Base-by-base conservation (phyloP, 2,329 filamentous ascomycete genomes). In the Polytolypa hystricis region DNA sequence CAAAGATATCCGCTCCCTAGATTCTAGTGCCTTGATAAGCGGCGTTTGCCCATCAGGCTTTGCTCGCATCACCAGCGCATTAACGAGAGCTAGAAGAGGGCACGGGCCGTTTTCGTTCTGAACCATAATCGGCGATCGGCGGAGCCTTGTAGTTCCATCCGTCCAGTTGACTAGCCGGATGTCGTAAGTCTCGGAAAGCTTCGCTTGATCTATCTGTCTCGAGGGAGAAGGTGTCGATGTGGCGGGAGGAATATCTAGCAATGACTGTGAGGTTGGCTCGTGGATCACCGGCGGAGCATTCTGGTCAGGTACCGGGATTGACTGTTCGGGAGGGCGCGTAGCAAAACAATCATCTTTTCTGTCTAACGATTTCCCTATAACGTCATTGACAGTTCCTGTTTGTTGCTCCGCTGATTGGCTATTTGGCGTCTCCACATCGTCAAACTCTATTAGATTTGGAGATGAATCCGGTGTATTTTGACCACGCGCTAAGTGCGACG, bases 61-160 rank as follows among this genome's bases (percentile, higher is more conserved):
- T 0, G 86, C 89, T 2, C 85, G 87, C 37, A 98, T 64, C 0
- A 85, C 82, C 11, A 98, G 68, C 1, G 87, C 87, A 55, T 98
- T 98, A 40, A 96, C 87, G 4, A 98, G 68, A 2, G 91, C 91
- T 17, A 98, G 75, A 10, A 98, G 64, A 1, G 91, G 91, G 57
- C 91, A 98, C 1, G 91, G 91, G 0, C 91, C 91, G 50, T 98
- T 98, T 39, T 80, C 77, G 48, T 95, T 96, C 53, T 98, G 89
- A 3, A 93, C 78, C 27, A 96, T 66, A 38, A 96, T 85, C 0
- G 91, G 89, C 0, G 85, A 89, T n/a, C 73, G 71, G 29, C 84
- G 72, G 25, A 84, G 68, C n/a, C 72, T 68, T 1, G 67, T 56
- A 0, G 70, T 66, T 8, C 55, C 71, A 55, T 95, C 84, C 41